Evolutionary conservation across 176 grass and related monocot genomes (phyloP).

Genomic region (Coix lacrymajobi): DNA sequence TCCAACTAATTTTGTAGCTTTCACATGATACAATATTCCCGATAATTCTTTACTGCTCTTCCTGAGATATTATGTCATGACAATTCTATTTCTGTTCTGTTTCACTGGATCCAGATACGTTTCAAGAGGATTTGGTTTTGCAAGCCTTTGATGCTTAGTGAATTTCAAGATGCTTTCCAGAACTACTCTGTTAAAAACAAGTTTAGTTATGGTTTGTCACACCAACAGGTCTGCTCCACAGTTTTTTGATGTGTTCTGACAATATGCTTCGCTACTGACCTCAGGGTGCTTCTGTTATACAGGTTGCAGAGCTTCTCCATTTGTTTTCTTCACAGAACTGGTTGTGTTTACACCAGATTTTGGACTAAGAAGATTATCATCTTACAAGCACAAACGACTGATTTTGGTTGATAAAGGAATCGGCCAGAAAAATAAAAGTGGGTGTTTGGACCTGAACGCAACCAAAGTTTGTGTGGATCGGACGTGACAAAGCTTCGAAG

Average conservation of each 20-base stretch:
- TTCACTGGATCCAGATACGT: slow-evolving; percentile 39
- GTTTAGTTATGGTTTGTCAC: slow-evolving; percentile 31
- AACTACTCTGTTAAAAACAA: slow-evolving; percentile 21
- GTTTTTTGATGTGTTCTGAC: slow-evolving; percentile 6
- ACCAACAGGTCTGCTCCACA: slow-evolving; percentile 40
- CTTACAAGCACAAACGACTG: no score
- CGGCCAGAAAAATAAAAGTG: no score
- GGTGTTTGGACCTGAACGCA: no score
- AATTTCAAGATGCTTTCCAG: slow-evolving; percentile 34
- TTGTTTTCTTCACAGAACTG: slow-evolving; percentile 54
- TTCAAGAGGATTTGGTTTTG: slow-evolving; percentile 67
- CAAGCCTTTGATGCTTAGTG: slow-evolving; percentile 39
- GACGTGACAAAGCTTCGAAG: no score
- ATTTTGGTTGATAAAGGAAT: no score
- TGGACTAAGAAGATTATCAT: no score
- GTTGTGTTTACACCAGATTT: no score
- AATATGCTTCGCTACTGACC: slow-evolving; percentile 21
- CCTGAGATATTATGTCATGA: background rate
- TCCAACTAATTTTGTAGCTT: background rate
- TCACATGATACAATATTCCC: background rate
- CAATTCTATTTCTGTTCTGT: background rate
- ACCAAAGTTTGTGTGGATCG: no score
- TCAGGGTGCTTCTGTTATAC: slow-evolving; percentile 24
- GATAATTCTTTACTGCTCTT: background rate
- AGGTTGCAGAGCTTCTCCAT: slow-evolving; percentile 53